Percentiles rank a stretch among this genome's conserved stretches.
phyloP scores from a whole-genome alignment of 805 yeast genomes.

The Vanderwaltozyma tropicalis region DNA sequence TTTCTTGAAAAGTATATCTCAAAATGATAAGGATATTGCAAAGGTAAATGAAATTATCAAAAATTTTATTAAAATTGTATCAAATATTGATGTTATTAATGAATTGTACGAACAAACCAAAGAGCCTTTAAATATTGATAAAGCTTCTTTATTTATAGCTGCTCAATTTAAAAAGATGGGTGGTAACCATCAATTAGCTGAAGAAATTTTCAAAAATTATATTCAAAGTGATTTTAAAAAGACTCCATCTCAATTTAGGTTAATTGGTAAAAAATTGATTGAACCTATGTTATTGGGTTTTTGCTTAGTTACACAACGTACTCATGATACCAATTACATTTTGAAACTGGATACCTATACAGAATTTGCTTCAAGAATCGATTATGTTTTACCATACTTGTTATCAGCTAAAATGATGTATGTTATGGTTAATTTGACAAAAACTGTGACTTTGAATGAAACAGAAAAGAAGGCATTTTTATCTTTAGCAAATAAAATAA shows the following conservation, averaged over 20 bases:
- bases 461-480: not conserved
- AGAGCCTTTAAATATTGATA: slow-evolving; percentile 12
- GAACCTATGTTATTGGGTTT: slow-evolving; percentile 16
- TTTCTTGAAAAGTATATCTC: slow-evolving; percentile 14
- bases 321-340: not conserved
- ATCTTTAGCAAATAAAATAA: not conserved
- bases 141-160: slow-evolving; percentile 14
- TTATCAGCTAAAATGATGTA: slow-evolving; percentile 8
- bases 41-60: slow-evolving; percentile 12
- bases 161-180: slow-evolving; percentile 18
- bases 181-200: slow-evolving; percentile 17
- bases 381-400: slow-evolving; percentile 5
- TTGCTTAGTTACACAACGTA: not conserved
- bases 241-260: not conserved
- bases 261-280: slow-evolving; percentile 4
- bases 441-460: not conserved
- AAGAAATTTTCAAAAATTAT: slow-evolving; percentile 16
- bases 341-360: slow-evolving; percentile 13
- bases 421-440: slow-evolving; percentile 8
- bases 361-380: slow-evolving; percentile 11
- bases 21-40: slow-evolving; percentile 9
- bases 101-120: slow-evolving; percentile 14
- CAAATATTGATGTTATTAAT: slow-evolving; percentile 13
- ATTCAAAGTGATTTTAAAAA: slow-evolving; percentile 1
- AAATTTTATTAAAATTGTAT: slow-evolving; percentile 14